These are phyloP conservation scores for Trametes versicolor DNA, from an alignment of 1,284 basidiomycete genomes.

Conservation along the genomic window DNA sequence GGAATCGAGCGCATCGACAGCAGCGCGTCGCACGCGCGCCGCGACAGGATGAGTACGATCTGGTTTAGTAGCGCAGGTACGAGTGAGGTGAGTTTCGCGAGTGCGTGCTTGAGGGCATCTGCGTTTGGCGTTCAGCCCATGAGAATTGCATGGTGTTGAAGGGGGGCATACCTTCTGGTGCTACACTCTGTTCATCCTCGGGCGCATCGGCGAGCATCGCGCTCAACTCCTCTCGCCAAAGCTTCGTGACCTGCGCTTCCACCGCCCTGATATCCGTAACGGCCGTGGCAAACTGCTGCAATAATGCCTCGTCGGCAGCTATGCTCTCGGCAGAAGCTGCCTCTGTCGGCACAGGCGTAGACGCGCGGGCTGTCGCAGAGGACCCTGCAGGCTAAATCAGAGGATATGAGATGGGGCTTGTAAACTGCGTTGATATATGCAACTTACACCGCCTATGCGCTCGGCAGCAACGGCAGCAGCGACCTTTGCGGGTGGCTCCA, in stretches of 20 bases:
- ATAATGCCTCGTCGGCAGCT: conserved; percentile 65
- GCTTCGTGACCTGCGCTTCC: conserved; percentile 55
- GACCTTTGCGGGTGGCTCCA: conserved; percentile 47
- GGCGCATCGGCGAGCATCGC: conserved; percentile 61
- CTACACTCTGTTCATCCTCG: conserved; percentile 45
- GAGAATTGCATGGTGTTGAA: no score
- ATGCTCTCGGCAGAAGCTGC: conserved; percentile 60
- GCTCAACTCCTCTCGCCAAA: conserved; percentile 77
- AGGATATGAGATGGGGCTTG: not conserved
- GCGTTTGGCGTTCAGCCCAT: not conserved
- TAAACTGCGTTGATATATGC: not conserved
- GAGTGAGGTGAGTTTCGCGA: conserved; percentile 58
- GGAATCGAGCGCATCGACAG: conserved; percentile 90
- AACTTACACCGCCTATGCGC: conserved; percentile 42
- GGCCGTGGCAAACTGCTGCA: conserved; percentile 70
- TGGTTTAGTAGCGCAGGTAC: conserved; percentile 67
- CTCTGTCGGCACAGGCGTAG: conserved; percentile 63
- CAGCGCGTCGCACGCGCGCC: conserved; percentile 86
- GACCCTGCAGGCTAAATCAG: conserved; percentile 20
- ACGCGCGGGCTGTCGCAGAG: conserved; percentile 51
- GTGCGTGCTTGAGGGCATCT: conserved; percentile 68
- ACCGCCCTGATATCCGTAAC: conserved; percentile 73
- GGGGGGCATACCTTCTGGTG: conserved; percentile 59
- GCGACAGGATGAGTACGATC: conserved; percentile 77
- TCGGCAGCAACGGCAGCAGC: conserved; percentile 47